Conservation (phyloP, 78 protist genomes). For the Pelomyxa schiedti region DNA sequence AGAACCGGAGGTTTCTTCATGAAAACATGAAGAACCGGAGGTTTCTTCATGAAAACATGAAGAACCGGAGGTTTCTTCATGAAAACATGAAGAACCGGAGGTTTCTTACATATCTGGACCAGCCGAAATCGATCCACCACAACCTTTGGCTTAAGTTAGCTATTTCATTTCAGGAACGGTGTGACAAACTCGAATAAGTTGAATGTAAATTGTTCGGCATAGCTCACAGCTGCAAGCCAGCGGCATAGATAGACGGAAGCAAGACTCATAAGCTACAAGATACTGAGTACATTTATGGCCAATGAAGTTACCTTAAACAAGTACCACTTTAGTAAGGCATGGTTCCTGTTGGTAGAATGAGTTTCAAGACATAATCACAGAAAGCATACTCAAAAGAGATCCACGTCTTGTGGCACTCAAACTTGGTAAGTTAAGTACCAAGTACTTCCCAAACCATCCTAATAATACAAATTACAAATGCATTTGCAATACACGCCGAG, state of each 20-base stretch:
- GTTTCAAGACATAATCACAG: too few relatives aligned
- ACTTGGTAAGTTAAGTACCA: not conserved
- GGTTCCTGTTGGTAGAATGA: too few relatives aligned
- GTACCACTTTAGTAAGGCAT: not conserved
- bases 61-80: too few relatives aligned
- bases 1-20: too few relatives aligned
- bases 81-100: too few relatives aligned
- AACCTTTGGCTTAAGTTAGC: not conserved
- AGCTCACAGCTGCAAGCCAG: not conserved
- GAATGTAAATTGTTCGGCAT: not conserved
- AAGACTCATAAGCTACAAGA: too few relatives aligned
- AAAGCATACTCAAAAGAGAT: too few relatives aligned
- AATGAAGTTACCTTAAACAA: not conserved
- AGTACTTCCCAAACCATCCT: not conserved
- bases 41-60: too few relatives aligned
- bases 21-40: too few relatives aligned
- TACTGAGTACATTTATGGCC: not conserved
- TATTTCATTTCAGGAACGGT: too few relatives aligned
- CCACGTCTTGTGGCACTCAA: not conserved
- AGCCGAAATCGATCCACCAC: not conserved
- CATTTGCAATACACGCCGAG: not conserved
- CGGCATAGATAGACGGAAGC: not conserved
- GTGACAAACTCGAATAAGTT: conserved; percentile 13
- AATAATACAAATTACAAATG: not conserved
- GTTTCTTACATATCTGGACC: conserved; percentile 29